Base-by-base conservation (phyloP, 306 rosid species). In the Aeschynomene evenia region DNA sequence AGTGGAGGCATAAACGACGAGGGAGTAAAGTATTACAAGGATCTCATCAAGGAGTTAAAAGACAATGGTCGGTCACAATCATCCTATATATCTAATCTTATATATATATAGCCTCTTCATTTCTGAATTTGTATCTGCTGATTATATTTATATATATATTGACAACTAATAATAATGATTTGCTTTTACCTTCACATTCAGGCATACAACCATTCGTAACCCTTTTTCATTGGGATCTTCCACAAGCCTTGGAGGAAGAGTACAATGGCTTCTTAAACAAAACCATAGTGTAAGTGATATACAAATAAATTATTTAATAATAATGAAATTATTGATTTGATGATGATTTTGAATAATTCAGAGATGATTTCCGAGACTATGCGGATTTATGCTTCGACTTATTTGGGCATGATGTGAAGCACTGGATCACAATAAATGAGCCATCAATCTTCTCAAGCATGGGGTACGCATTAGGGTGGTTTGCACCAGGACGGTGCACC, bases 341-440 rank as follows among this genome's bases (percentile, higher is more conserved):
- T n/a, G n/a, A n/a, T n/a, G n/a, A n/a, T n/a, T n/a, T n/a, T n/a
- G n/a, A n/a, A n/a, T n/a, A n/a, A n/a, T 42, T 9, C 52, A 86
- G 91, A 23, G n/a, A 82, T n/a, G 82, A 87, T 76, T 87, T 67
- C 57, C 15, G 45, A 18, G 88, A 85, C 2, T 86, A 73, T n/a
- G 86, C 66, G 5, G 87, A 81, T 5, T 10, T 89, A 42, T 86
- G 89, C 31, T 89, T 78, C 49, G 74, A 42, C 15, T 74, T 74
- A 57, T 89, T 86, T 64, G 96, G 96, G 18, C 80, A 86, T 1
- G 53, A 82, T 4, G 90, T 89, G 55, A 86, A 86, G 31, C 55
- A 82, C 2, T 89, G 96, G 90, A 77, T 89, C 34, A 89, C 88
- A 0, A 36, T 84, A 2, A 89, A 89, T 29, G 92, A 89, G 49